A percentile compares a stretch with the other conserved stretches of the same genome.
Conservation (phyloP, 2,329 filamentous ascomycete genomes). For the Pseudopithomyces chartarum region DNA sequence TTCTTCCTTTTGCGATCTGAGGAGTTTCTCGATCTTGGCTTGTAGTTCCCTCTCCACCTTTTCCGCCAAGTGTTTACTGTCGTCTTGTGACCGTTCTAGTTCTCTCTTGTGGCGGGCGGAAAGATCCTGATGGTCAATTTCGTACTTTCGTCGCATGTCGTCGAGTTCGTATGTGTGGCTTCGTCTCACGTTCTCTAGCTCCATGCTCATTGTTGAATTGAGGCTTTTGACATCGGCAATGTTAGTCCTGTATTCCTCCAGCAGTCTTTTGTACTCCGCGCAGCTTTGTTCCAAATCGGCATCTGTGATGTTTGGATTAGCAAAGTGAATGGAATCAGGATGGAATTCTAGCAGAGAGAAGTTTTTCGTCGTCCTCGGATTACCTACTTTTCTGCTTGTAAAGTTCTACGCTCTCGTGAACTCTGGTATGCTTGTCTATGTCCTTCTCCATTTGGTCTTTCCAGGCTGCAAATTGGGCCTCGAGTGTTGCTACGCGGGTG, state of each 20-base stretch:
- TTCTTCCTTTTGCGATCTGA: slow-evolving; percentile 69
- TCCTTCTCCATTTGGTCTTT: slow-evolving; percentile 74
- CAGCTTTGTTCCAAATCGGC: slow-evolving; percentile 60
- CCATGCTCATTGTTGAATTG: slow-evolving; percentile 54
- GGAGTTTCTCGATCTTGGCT: slow-evolving; percentile 62
- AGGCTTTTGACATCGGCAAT: slow-evolving; percentile 65
- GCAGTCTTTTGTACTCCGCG: slow-evolving; percentile 57
- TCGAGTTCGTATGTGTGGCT: slow-evolving; percentile 58
- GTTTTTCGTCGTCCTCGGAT: neutral
- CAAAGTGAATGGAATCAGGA: neutral
- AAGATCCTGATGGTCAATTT: slow-evolving; percentile 62
- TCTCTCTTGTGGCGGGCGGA: slow-evolving; percentile 61
- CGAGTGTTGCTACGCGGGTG: slow-evolving; percentile 75
- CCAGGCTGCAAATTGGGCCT: slow-evolving; percentile 72
- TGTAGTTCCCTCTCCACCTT: slow-evolving; percentile 50
- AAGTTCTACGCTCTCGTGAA: slow-evolving; percentile 75
- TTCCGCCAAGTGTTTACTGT: slow-evolving; percentile 54
- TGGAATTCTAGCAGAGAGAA: no score
- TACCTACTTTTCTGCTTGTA: slow-evolving; percentile 75
- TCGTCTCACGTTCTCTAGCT: slow-evolving; percentile 58
- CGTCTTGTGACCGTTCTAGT: slow-evolving; percentile 59
- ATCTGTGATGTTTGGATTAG: slow-evolving; percentile 45
- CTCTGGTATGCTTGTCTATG: slow-evolving; percentile 67
- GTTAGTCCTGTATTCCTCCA: slow-evolving; percentile 67
- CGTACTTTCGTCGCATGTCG: slow-evolving; percentile 58